Evolutionary conservation across 2,329 filamentous ascomycete genomes (phyloP).

Genomic region (Chaetomium strumarium): DNA sequence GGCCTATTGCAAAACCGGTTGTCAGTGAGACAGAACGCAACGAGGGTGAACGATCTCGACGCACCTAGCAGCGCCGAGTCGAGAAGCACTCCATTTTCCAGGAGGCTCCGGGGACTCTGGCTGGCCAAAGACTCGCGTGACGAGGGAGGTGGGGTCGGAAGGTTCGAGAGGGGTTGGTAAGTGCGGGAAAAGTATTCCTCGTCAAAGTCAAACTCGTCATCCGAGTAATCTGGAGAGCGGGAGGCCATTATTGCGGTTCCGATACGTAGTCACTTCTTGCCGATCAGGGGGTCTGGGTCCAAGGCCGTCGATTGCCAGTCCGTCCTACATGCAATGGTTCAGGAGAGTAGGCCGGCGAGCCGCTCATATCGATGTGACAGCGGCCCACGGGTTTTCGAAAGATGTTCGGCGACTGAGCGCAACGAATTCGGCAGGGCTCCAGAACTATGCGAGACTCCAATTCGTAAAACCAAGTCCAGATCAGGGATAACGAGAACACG

Average conservation of each 20-base stretch:
- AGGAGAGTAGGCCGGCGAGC: slow-evolving; percentile 22
- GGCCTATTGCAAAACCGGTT: slow-evolving; percentile 39
- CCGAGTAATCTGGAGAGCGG: slow-evolving; percentile 22
- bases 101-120: slow-evolving; percentile 38
- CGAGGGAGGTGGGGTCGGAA: slow-evolving; percentile 60
- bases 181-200: slow-evolving; percentile 52
- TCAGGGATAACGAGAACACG: slow-evolving; percentile 13
- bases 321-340: slow-evolving; percentile 25
- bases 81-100: slow-evolving; percentile 41
- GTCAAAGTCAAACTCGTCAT: slow-evolving; percentile 40
- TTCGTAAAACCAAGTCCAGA: neutral
- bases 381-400: slow-evolving; percentile 3
- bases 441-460: slow-evolving; percentile 1
- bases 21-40: slow-evolving; percentile 31
- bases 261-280: slow-evolving; percentile 8
- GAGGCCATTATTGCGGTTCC: slow-evolving; percentile 15
- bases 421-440: slow-evolving; percentile 12
- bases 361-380: slow-evolving; percentile 25
- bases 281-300: slow-evolving; percentile 12
- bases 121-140: slow-evolving; percentile 40
- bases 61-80: slow-evolving; percentile 38
- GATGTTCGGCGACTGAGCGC: slow-evolving; percentile 8
- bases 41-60: slow-evolving; percentile 17
- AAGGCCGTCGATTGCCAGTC: slow-evolving; percentile 23
- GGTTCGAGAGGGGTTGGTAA: slow-evolving; percentile 61